Percentiles rank a stretch among this genome's conserved stretches.
Evolutionary conservation across 257 asterid species (phyloP).

Genomic region (Solanum virginianum): DNA sequence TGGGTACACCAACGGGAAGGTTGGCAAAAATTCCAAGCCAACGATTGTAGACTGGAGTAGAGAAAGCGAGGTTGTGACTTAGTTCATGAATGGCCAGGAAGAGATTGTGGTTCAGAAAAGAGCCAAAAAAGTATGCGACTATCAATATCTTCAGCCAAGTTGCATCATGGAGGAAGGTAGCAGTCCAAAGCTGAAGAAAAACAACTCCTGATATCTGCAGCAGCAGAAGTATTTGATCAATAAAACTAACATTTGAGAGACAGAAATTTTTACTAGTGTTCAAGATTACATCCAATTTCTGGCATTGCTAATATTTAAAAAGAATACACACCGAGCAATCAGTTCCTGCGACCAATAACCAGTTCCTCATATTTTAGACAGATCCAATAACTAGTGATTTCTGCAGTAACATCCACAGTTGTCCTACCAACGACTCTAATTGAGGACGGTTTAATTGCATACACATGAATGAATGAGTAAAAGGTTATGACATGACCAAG

Average conservation of each 20-base stretch:
- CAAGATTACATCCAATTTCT: neutral
- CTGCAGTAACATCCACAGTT: neutral
- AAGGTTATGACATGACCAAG: neutral
- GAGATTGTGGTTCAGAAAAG: constrained; percentile 92
- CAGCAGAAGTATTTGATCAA: neutral
- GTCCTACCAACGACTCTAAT: neutral
- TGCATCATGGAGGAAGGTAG: constrained; percentile 46
- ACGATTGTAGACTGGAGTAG: constrained; percentile 67
- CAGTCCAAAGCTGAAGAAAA: constrained; percentile 84
- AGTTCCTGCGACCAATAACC: neutral
- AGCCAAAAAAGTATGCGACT: constrained; percentile 74
- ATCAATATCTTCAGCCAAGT: constrained; percentile 59
- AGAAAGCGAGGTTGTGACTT: constrained; percentile 91
- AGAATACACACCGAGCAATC: neutral
- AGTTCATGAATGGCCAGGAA: constrained; percentile 92
- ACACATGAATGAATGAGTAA: neutral
- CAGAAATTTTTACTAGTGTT: neutral
- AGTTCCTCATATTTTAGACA: neutral
- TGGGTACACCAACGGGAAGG: constrained; percentile 91
- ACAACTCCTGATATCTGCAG: constrained; percentile 68
- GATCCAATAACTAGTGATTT: neutral
- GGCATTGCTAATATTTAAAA: neutral
- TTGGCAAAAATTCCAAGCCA: constrained; percentile 91
- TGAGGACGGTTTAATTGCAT: neutral
- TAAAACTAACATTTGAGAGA: neutral